Conservation (phyloP, 305 asterid genomes). For the Solanum chacoense region DNA sequence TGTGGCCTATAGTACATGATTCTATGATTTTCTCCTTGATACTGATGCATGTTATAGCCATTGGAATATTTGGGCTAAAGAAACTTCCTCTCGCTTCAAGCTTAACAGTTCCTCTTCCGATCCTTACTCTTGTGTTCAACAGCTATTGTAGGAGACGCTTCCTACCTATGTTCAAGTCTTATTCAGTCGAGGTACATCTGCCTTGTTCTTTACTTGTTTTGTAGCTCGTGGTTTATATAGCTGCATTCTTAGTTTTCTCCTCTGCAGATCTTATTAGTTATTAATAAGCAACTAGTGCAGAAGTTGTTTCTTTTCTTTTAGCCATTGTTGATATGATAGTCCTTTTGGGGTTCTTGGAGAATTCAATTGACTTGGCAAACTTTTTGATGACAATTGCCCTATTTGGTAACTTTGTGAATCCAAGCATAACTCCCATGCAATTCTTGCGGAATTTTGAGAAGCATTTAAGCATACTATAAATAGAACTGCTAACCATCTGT, state of each 20-base stretch:
- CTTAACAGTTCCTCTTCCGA: slow-evolving; percentile 75
- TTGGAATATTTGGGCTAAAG: slow-evolving; percentile 91
- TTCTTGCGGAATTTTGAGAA: background rate
- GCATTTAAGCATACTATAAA: background rate
- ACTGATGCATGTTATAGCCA: slow-evolving; percentile 82
- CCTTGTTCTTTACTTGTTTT: background rate
- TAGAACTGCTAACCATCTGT: background rate
- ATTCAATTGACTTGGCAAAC: background rate
- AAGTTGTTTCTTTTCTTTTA: background rate
- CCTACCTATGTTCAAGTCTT: slow-evolving; percentile 67
- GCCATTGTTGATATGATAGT: background rate
- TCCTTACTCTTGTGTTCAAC: slow-evolving; percentile 78
- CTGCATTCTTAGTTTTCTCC: background rate
- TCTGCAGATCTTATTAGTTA: background rate
- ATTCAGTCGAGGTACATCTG: slow-evolving; percentile 69
- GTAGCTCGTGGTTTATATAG: background rate
- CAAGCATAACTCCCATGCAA: background rate
- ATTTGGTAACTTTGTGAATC: background rate
- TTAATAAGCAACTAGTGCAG: background rate
- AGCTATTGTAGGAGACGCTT: slow-evolving; percentile 79
- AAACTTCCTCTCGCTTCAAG: slow-evolving; percentile 71
- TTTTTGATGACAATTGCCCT: background rate
- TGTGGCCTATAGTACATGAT: slow-evolving; percentile 92
- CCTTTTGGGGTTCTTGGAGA: background rate
- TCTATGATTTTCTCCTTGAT: slow-evolving; percentile 70